Base-by-base conservation (phyloP, 2,329 filamentous ascomycete genomes). In the Emericellopsis cladophorae region DNA sequence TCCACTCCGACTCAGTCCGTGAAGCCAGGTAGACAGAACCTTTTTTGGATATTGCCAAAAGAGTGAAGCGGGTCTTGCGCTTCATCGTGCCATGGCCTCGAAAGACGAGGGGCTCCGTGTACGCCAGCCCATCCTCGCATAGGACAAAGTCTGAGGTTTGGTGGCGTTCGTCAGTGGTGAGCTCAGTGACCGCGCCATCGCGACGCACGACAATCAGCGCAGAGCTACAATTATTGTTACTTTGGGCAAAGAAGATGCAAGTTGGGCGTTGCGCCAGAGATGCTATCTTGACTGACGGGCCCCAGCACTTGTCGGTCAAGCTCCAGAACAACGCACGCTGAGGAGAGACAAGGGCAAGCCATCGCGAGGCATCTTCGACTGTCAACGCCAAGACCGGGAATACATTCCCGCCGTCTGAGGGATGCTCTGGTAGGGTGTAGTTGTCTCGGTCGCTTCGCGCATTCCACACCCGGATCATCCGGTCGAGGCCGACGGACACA, bases 401-500 rank as follows among this genome's bases (percentile, higher is more conserved):
- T 0, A 67, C 64, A n/a, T 64, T 60, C 11, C 59, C 57, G 40
- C 61, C 49, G 26, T 60, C 53, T 43, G 64, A 47, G 42, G 67
- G 60, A 16, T 67, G 57, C 22, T 61, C 59, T 15, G 58, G 50
- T 11, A 68, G 49, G 9, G 66, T 53, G 39, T 69, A 71, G 46
- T 58, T 64, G 11, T 51, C 51, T 4, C 59, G 58, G 2, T 61
- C 61, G 6, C 60, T 59, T n/a, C 66, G 69, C 15, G 78, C 55
- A 51, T 80, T 66, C 79, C 81, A 85, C 2, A 85, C 64, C 14
- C 76, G 70, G 12, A 87, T 77, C 10, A 69, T 65, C 37, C 82
- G 71, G 51, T 90, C 85, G 1, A 90, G 64, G 0, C 79, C 81
- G 31, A 84, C 70, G 2, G 82, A 84, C 5, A 81, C 73, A 18